Base-by-base conservation (phyloP, 176 grass and related monocot genomes). In the Aegilops longissima region DNA sequence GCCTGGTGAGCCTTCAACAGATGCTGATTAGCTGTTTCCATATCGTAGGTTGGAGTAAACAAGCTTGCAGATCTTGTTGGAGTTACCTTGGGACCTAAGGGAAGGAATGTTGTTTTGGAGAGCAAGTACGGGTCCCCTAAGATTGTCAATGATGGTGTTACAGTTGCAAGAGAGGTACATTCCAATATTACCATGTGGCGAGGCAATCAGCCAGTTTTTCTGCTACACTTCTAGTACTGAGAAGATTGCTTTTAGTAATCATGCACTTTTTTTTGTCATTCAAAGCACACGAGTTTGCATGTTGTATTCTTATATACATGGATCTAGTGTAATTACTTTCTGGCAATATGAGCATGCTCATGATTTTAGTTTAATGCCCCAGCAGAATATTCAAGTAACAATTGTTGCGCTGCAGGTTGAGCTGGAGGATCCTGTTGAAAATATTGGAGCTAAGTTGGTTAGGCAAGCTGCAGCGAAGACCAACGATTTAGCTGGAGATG, bases 381-480 rank as follows among this genome's bases (percentile, higher is more conserved):
- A 56, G n/a, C 63, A 77, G 34, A 69, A 10, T 13, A 49, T 82
- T 85, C 14, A 30, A 79, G 20, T 69, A 74, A 59, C 62, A 65
- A 68, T 80, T 65, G 4, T 36, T 81, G 14, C 84, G 61, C 47
- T 93, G 83, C 67, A 98, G 95, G 95, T 98, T 33, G 95, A 98
- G 73, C 84, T 98, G 47, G 93, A 95, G 84, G 93, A 98, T 17
- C 93, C 96, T 38, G 96, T 98, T 72, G 96, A 98, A 86, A 98
- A 98, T 62, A 95, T 98, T 89, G 96, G 96, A 61, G 96, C 90
- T 83, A 98, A 98, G 82, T 93, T 98, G 82, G 96, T 98, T 56
- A 95, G 95, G 73, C 95, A 98, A 90, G 95, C 95, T 73, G 95
- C 95, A 77, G 95, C 95, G 14, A 98, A 98, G 87, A 98, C 95